Evolutionary conservation across 257 asterid species (phyloP), one percentile per base, ranked within the genome.

Genomic region (Nicotiana tabacum): DNA sequence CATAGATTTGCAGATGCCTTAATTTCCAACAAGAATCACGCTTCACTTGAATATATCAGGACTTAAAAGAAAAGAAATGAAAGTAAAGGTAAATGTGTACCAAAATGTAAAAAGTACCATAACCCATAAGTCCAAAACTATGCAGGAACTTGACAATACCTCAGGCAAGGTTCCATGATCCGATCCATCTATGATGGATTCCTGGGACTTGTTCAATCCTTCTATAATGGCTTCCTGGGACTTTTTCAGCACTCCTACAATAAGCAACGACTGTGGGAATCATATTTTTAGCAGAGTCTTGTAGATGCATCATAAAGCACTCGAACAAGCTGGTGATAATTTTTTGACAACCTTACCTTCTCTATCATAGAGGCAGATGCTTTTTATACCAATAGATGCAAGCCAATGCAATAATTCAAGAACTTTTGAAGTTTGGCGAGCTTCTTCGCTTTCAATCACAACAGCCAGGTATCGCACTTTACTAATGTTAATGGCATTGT

Each of bases 381-480:
- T 90, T 85, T 77, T 88, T 66, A 93, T 72, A 64, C 98, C 98
- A 85, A 92, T 88, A 77, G 89, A 83, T 13, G 83, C 87, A 78
- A 96, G 92, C 96, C 97, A 93, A 81, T 90, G 84, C 90, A 96
- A 80, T 48, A 96, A 89, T 66, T 93, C 91, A 77, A 91, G 89
- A 79, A 94, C 93, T 84, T 91, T 93, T 83, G 83, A 61, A 69
- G 93, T 91, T 55, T 93, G 83, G 32, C 84, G 86, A 70, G 98
- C 97, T 92, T 96, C 98, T 85, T 89, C 94, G 58, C 98, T 92
- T 85, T 94, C 99, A 66, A 96, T 89, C 87, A 91, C 98, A 87
- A 96, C 85, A 18, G 98, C 98, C 83, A 96, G 92, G 88, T 90
- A 95, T 83, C 84, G 84, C 57, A 94, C 96, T 86, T 91, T 96